Evolutionary conservation across 345 rosid species (phyloP).

Genomic region (Moricandia moricandioides): DNA sequence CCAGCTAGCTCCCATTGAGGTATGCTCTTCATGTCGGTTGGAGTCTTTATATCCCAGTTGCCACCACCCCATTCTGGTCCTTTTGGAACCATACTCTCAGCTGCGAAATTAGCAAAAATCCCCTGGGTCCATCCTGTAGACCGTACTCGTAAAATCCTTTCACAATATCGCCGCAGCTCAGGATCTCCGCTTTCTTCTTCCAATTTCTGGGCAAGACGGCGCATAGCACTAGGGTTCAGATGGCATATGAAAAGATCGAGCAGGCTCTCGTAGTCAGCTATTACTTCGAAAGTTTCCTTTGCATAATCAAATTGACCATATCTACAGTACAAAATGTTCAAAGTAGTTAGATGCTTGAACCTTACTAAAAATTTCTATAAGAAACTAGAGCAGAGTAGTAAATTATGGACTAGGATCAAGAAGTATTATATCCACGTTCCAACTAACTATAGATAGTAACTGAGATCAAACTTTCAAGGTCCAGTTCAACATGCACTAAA

Average conservation of each 20-base stretch:
- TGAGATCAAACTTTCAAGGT: slow-evolving; percentile 5
- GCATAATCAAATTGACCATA: slow-evolving; percentile 95
- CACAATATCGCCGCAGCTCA: slow-evolving; percentile 85
- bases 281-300: slow-evolving; percentile 97
- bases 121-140: slow-evolving; percentile 99
- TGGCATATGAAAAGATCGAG: slow-evolving; percentile 96
- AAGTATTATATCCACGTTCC: background rate
- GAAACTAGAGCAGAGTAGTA: background rate
- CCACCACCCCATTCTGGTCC: slow-evolving; percentile 99
- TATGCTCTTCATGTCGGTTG: slow-evolving; percentile 72
- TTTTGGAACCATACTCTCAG: slow-evolving; percentile 98
- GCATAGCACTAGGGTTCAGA: slow-evolving; percentile 98
- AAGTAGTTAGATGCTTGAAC: slow-evolving; percentile 17
- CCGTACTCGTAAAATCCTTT: slow-evolving; percentile 84
- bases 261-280: slow-evolving; percentile 89
- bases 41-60: slow-evolving; percentile 98
- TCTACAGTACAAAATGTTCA: slow-evolving; percentile 46
- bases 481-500: slow-evolving; percentile 4
- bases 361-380: background rate
- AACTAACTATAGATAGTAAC: slow-evolving; percentile 1
- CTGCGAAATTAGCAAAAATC: slow-evolving; percentile 97
- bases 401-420: background rate
- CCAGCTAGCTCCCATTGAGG: slow-evolving; percentile 97
- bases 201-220: slow-evolving; percentile 91
- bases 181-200: slow-evolving; percentile 91